Conservation (phyloP, 169 alveolate genomes). For the Cryptosporidium meleagridis region DNA sequence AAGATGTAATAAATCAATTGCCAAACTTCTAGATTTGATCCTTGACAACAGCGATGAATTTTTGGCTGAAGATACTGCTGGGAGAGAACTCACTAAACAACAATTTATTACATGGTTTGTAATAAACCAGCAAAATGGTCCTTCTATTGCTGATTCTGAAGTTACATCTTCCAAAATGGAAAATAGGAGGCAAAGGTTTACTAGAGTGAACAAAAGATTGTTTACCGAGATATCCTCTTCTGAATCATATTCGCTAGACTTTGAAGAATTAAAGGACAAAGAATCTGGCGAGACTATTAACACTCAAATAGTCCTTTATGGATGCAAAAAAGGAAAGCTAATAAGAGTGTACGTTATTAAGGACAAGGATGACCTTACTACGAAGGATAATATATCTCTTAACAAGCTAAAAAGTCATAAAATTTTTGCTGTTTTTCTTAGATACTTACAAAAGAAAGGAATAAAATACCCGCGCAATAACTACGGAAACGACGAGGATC, state of each 20-base stretch:
- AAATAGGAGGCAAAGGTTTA: conserved; percentile 54
- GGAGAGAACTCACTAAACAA: conserved; percentile 73
- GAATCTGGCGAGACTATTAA: conserved; percentile 45
- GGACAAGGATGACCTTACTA: conserved; percentile 61
- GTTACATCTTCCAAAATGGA: conserved; percentile 1
- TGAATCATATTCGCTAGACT: conserved; percentile 66
- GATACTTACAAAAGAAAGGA: conserved; percentile 64
- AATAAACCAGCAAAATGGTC: conserved; percentile 69
- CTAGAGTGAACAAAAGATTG: conserved; percentile 39
- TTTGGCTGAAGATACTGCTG: conserved; percentile 64
- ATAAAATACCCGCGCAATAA: conserved; percentile 36
- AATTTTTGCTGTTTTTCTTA: conserved; percentile 65
- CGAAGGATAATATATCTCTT: conserved; percentile 45
- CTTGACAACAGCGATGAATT: conserved; percentile 42
- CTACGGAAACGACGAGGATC: conserved; percentile 10
- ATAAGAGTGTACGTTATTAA: conserved; percentile 62
- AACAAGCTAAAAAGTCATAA: conserved; percentile 32
- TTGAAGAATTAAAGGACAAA: conserved; percentile 53
- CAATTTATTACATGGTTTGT: conserved; percentile 73
- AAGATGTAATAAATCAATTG: conserved; percentile 49
- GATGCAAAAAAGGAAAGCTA: conserved; percentile 54
- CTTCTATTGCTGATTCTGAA: conserved; percentile 61
- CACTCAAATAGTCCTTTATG: conserved; percentile 60
- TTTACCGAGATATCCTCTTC: conserved; percentile 43
- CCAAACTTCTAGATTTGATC: conserved; percentile 38